phyloP scores from a whole-genome alignment of 805 yeast genomes.

The Pichia gijzeniarum region DNA sequence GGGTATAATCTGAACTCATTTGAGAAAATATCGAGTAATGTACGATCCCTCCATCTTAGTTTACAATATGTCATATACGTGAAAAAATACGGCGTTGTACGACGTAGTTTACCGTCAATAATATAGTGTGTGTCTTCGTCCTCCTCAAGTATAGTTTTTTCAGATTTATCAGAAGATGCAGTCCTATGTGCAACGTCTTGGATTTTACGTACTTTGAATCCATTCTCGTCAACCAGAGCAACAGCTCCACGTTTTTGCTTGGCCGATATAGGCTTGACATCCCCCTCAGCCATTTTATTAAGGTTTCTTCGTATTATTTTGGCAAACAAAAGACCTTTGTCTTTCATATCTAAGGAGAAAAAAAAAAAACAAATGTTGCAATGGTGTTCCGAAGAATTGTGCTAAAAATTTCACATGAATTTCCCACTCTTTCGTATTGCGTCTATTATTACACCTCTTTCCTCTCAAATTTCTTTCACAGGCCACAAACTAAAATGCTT shows the following conservation, averaged over 20 bases:
- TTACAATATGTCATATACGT: constrained; percentile 91
- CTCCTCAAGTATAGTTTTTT: constrained; percentile 41
- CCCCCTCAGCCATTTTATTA: background rate
- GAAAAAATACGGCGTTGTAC: constrained; percentile 79
- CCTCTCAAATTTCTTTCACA: background rate
- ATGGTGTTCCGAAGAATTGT: too few relatives aligned
- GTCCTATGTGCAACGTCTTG: constrained; percentile 37
- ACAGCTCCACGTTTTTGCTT: constrained; percentile 10
- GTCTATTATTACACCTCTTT: background rate
- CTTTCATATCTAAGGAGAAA: too few relatives aligned
- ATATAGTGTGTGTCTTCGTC: constrained; percentile 52
- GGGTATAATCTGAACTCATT: constrained; percentile 81
- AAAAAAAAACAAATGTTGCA: too few relatives aligned
- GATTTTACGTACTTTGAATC: constrained; percentile 42
- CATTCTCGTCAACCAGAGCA: constrained; percentile 33
- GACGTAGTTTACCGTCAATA: constrained; percentile 55
- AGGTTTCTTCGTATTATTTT: too few relatives aligned
- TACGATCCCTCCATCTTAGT: constrained; percentile 83
- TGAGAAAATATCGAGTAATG: constrained; percentile 70
- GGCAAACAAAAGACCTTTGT: too few relatives aligned
- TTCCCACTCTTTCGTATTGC: too few relatives aligned
- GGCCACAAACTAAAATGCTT: background rate
- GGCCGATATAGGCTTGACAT: background rate
- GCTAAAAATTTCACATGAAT: too few relatives aligned
- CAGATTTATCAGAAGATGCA: constrained; percentile 30